Evolutionary conservation across 176 grass and related monocot genomes (phyloP), one percentile per base, ranked within the genome.

Genomic region (Hordeum marinum): DNA sequence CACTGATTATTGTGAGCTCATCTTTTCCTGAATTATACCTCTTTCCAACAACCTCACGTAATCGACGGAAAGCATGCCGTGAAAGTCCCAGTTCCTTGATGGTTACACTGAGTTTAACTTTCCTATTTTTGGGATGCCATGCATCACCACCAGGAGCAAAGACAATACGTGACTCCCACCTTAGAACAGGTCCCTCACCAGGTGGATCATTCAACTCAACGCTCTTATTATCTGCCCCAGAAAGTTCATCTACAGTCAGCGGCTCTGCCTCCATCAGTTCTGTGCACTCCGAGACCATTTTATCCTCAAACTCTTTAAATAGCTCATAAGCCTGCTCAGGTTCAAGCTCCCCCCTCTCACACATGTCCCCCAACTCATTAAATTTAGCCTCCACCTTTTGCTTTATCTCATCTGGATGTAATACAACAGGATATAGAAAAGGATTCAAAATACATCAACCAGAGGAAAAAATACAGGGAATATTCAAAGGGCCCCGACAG

Each of bases 261-360:
- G 41, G 42, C 83, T 92, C 80, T 61, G 75, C 57, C 79, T 92
- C 89, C 85, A 95, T 94, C 77, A 90, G 61, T 74, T 92, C 41
- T 55, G 82, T 77, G 60, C 85, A 95, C 71, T 95, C 89, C 3
- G 31, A 20, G 66, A 95, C 91, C 83, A 93, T 94, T 54, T 89
- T 87, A 69, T 95, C 93, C 84, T 98, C 96, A 83, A 90, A 98
- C 55, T 95, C 93, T 87, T 95, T 93, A 78, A 98, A 98, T 68
- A 94, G 62, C 77, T 94, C 87, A 78, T 92, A 98, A 57, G 96
- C 96, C 26, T 92, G 81, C 64, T 98, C 89, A 68, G 93, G 91
- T 90, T 95, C 91, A 77, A 95, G 80, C 78, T 92, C 91, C 70
- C 91, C 96, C 75, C 39, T 92, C 75, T 95, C 93, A 4, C 91